Conservation (phyloP, 495 filamentous ascomycete genomes). For the Parmelia sp. region DNA sequence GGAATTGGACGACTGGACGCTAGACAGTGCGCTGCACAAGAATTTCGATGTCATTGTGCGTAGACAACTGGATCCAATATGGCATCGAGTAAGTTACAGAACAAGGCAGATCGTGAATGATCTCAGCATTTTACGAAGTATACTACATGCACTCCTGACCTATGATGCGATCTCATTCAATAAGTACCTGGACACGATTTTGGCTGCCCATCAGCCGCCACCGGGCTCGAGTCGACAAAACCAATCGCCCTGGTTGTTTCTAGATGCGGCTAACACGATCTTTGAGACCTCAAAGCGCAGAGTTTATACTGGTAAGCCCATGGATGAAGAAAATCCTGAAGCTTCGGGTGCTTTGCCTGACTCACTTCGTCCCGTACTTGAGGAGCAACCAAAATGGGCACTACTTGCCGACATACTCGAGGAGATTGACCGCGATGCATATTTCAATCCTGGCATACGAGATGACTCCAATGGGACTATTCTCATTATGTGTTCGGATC, state of each 20-base stretch:
- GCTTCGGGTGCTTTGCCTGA: slow-evolving; percentile 47
- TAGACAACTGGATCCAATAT: slow-evolving; percentile 89
- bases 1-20: slow-evolving; percentile 96
- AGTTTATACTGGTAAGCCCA: slow-evolving; percentile 72
- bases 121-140: slow-evolving; percentile 73
- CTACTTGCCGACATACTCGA: slow-evolving; percentile 78
- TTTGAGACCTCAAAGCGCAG: slow-evolving; percentile 85
- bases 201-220: slow-evolving; percentile 81
- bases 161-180: slow-evolving; percentile 90
- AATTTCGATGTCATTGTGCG: slow-evolving; percentile 86
- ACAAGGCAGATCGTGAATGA: slow-evolving; percentile 91
- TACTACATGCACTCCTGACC: slow-evolving; percentile 75
- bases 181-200: slow-evolving; percentile 88
- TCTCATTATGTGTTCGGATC: slow-evolving; percentile 90
- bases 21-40: slow-evolving; percentile 88
- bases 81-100: slow-evolving; percentile 93
- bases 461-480: slow-evolving; percentile 88
- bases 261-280: slow-evolving; percentile 90
- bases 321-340: slow-evolving; percentile 36
- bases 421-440: slow-evolving; percentile 88
- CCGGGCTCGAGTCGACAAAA: slow-evolving; percentile 81
- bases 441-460: slow-evolving; percentile 65
- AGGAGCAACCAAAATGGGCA: slow-evolving; percentile 92
- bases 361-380: slow-evolving; percentile 77
- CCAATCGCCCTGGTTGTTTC: slow-evolving; percentile 92